Evolutionary conservation across 257 asterid genomes (phyloP), one percentile per base, ranked within the genome.

Genomic region (Solanum clarkiae): DNA sequence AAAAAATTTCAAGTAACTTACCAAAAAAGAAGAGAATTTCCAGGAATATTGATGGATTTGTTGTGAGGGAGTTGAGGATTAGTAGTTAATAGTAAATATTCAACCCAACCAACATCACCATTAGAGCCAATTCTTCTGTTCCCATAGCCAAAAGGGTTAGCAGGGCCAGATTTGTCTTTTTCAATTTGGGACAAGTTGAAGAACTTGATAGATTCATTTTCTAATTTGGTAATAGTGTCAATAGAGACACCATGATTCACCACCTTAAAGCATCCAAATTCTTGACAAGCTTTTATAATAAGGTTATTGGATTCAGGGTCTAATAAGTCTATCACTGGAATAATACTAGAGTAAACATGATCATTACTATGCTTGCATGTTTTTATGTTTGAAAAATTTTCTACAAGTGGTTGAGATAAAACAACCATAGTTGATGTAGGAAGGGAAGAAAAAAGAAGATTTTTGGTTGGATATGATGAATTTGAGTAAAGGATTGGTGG

Each of bases 101-200:
- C 90, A 69, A 88, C 79, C 90, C 90, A 88, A 57, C 90, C 90
- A 12, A 86, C 68, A 84, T 88, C 90, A 57, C 90, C 90, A 14
- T 86, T 86, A 9, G 74, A 74, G 51, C 90, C 90, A 84, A 88
- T 88, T 16, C 18, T 86, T 80, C 84, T 88, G 85, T 62, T 88
- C 8, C 90, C 90, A 86, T 88, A 88, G 12, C 90, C 90, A 70
- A 86, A 86, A 71, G 90, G 90, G 44, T 70, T 83, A 60, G 88
- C 75, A 47, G 88, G 83, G 26, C 77, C 51, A 62, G 71, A 81
- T 86, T 80, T 88, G 7, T 88, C 90, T 63, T 88, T 88, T 51
- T 86, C 90, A 63, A 60, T n/a, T 32, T 86, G 88, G 2, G 90
- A 87, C 56, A 86, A 59, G 16, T 84, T 42, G 54, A 88, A 88